Base-by-base conservation (phyloP, 768 basidiomycete species). In the Leucosporidium yakuticum region DNA sequence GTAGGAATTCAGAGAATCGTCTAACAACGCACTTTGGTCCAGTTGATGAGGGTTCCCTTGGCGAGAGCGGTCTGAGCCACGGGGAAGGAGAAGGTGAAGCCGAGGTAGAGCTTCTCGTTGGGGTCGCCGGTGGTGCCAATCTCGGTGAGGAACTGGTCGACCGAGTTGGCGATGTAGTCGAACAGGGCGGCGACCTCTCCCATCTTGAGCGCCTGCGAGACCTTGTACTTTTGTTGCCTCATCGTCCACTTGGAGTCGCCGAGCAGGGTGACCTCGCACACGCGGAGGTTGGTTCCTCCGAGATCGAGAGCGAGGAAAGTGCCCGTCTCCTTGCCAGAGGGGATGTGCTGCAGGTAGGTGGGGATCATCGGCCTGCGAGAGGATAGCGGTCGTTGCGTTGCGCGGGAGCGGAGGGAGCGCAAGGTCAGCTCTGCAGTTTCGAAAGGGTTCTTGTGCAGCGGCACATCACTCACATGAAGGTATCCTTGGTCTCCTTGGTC, bases 81-180 rank as follows among this genome's bases (percentile, higher is more conserved):
- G 2, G 96, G 96, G 70, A 74, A 75, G 76, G 75, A 78, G 79
- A 98, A 99, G 0, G 96, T 98, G 61, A 99, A 83, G 14, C 95
- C 96, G 4, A 99, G 86, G 36, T 85, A 83, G 49, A 88, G 73
- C 23, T 77, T 69, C 66, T 79, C 73, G 54, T 66, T 64, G 51
- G 62, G 63, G 12, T 39, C 60, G 25, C 77, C 79, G 32, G 77
- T 73, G 48, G 80, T 80, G 64, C 83, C 83, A 49, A 79, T 76
- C 36, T 87, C 84, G 31, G 90, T 95, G 73, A 98, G 82, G 81
- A 99, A 99, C 15, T 90, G 85, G 77, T 97, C 92, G 21, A 99
- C 94, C 4, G 91, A 94, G 71, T 93, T 91, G 48, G 96, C 96
- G 49, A 99, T 88, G 81, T 97, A 99, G 81, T 98, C 96, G 76